Conservation (phyloP, 208 protist species). For the Wallacemonas rigidus region DNA sequence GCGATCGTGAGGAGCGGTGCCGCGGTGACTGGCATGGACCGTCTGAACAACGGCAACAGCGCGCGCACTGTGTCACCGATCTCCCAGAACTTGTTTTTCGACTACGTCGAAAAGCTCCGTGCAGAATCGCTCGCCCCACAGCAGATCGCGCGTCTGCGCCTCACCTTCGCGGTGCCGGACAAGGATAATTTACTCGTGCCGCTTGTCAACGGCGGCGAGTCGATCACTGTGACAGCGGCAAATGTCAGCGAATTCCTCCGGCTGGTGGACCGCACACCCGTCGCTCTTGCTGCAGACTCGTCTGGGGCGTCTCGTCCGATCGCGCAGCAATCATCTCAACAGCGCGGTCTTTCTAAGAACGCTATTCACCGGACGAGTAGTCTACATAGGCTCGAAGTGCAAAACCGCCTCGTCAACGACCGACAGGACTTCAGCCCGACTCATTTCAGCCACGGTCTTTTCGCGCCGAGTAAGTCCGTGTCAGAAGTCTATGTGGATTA, state of each 20-base stretch:
- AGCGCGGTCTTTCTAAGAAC: neutral
- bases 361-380: conserved; percentile 66
- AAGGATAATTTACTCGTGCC: conserved; percentile 55
- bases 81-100: conserved; percentile 41
- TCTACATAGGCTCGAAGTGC: conserved; percentile 60
- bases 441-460: conserved; percentile 77
- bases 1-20: too few species aligned
- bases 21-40: neutral
- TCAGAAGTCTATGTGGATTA: conserved; percentile 75
- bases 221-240: conserved; percentile 62
- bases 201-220: conserved; percentile 70
- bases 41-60: conserved; percentile 18
- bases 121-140: conserved; percentile 33
- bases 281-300: conserved; percentile 6
- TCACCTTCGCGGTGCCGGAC: conserved; percentile 75
- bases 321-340: conserved; percentile 12
- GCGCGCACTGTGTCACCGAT: conserved; percentile 22
- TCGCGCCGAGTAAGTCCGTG: conserved; percentile 62
- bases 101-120: conserved; percentile 49
- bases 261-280: conserved; percentile 42
- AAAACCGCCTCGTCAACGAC: conserved; percentile 39
- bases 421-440: conserved; percentile 73
- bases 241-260: conserved; percentile 74
- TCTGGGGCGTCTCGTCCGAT: conserved; percentile 16
- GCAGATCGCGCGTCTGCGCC: conserved; percentile 53